Percentiles rank a stretch among this genome's conserved stretches.
phyloP scores from a whole-genome alignment of 495 filamentous ascomycete species.

The Aspergillus biplanus region DNA sequence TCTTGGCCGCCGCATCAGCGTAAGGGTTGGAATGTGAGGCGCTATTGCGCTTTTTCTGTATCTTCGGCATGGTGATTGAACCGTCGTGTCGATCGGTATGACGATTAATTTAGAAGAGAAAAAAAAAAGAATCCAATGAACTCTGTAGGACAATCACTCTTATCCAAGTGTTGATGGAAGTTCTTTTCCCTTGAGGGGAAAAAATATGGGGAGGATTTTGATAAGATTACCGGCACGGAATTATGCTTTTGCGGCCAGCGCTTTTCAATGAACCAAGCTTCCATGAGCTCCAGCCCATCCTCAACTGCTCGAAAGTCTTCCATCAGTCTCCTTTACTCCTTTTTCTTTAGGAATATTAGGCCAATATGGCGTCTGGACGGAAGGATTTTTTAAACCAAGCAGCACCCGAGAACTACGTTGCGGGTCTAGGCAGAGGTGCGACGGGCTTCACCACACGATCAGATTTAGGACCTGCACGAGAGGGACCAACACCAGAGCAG shows the following conservation, averaged over 20 bases:
- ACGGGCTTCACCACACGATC: slow-evolving; percentile 98
- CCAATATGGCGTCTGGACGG: slow-evolving; percentile 69
- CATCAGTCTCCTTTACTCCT: neutral
- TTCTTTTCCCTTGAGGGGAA: neutral
- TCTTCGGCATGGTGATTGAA: slow-evolving; percentile 34
- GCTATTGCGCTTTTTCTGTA: slow-evolving; percentile 61
- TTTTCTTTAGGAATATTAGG: slow-evolving; percentile 4
- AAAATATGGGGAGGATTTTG: slow-evolving; percentile 25
- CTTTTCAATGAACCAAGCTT: slow-evolving; percentile 7
- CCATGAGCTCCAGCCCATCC: neutral
- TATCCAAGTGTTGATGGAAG: no score
- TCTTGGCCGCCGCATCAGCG: slow-evolving; percentile 50
- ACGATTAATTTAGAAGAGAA: neutral
- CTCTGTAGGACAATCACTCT: no score
- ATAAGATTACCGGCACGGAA: slow-evolving; percentile 50
- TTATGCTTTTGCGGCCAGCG: slow-evolving; percentile 31
- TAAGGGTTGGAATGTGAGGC: slow-evolving; percentile 60
- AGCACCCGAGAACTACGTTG: slow-evolving; percentile 97
- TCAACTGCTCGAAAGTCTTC: neutral
- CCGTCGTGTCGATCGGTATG: neutral
- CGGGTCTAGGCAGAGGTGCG: slow-evolving; percentile 94
- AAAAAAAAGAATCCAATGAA: neutral
- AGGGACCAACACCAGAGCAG: slow-evolving; percentile 96
- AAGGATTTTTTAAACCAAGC: slow-evolving; percentile 91
- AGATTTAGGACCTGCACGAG: slow-evolving; percentile 92